Base-by-base conservation (phyloP, 108 stramenopile genomes). In the Conticribra guillardii region DNA sequence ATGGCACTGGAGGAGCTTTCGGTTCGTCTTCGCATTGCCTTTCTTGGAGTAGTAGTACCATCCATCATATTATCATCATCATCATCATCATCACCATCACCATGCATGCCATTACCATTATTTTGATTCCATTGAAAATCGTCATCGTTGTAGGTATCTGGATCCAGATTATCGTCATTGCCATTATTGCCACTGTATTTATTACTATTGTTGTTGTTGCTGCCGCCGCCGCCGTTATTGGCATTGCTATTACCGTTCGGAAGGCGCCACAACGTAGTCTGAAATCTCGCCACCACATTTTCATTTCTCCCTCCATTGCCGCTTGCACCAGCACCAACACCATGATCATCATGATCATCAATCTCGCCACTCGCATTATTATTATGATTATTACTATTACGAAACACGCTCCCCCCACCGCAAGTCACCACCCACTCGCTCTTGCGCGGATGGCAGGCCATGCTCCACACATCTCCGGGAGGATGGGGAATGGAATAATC, bases 401-500 rank as follows among this genome's bases (percentile, higher is more conserved):
- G 51, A 31, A 60, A 74, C 7, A 50, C 56, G 16, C 44, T 54
- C 37, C 78, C 82, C 0, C 82, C 82, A 21, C 82, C 82, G 53
- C 82, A 82, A n/a, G 82, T 82, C 22, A 69, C 77, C 22, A 79
- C 60, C 54, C 46, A 60, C 16, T 64, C 73, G 9, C 53, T 60
- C 60, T 48, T 62, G 15, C 27, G 31, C 18, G 77, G 82, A 69
- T 79, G 67, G 16, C 60, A 54, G 9, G 61, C 67, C 67, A 79
- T 58, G 16, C 54, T 22, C 77, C 77, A 82, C 15, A 82, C 66
- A 23, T 82, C 82, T 14, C 82, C 82, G 26, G 59, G 73, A 4
- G 78, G 73, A 66, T 82, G 82, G 17, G 34, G 50, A 19, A 34
- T 79, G 15, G 67, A 62, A 23, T 61, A 50, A 24, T 69, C 72